Evolutionary conservation across 1,284 basidiomycete genomes (phyloP).

Genomic region (Pseudozyma sp.): DNA sequence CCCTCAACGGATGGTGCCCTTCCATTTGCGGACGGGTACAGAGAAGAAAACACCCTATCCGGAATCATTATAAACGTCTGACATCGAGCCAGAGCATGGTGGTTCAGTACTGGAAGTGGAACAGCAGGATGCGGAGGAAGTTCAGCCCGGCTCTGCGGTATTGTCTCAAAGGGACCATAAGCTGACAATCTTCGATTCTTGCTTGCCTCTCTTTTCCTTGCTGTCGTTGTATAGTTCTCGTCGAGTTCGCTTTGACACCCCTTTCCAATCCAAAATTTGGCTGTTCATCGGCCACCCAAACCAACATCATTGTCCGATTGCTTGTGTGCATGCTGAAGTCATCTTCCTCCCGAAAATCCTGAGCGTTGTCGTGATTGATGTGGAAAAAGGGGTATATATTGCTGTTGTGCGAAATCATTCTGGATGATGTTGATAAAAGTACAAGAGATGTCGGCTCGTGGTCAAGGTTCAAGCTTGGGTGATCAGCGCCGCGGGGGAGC

Average conservation of each 20-base stretch:
- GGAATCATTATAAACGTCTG: conserved; percentile 62
- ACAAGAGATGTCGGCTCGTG: not conserved
- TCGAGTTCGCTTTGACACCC: conserved; percentile 21
- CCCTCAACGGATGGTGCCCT: conserved; percentile 60
- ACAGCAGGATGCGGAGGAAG: too few relatives aligned
- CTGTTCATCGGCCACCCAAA: conserved; percentile 14
- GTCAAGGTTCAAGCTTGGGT: not conserved
- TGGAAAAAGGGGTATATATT: conserved; percentile 6
- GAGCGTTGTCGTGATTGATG: not conserved
- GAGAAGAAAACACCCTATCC: conserved; percentile 58
- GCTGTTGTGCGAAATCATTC: not conserved
- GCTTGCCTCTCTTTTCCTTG: not conserved
- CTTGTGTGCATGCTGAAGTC: not conserved
- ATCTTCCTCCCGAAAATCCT: not conserved
- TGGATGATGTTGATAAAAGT: not conserved
- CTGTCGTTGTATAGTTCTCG: conserved; percentile 20
- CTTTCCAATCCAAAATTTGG: conserved; percentile 33
- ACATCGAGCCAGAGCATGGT: conserved; percentile 43
- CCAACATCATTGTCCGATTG: not conserved
- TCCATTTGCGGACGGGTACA: conserved; percentile 37
- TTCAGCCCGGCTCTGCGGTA: too few relatives aligned
- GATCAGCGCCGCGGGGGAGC: conserved; percentile 16
- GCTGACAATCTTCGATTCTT: conserved; percentile 18
- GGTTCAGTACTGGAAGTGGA: not conserved
- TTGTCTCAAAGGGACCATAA: not conserved